Conservation (phyloP, 202 grass and related monocot genomes). For the Thinopyrum obtusiflorum region DNA sequence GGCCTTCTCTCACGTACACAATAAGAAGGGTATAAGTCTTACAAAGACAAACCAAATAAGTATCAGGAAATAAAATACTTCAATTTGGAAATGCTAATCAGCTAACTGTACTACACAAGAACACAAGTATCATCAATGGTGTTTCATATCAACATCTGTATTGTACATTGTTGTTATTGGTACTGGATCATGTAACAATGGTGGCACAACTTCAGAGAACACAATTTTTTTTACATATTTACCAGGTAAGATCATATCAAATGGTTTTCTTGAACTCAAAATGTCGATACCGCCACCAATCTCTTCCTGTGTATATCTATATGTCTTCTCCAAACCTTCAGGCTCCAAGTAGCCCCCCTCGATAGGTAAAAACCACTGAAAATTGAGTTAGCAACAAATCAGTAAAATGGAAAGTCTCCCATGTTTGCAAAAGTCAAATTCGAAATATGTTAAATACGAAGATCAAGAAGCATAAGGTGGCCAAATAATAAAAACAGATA, state of each 20-base stretch:
- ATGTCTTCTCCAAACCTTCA: conserved; percentile 75
- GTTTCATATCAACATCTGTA: not conserved
- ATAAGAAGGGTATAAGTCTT: not conserved
- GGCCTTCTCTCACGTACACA: not conserved
- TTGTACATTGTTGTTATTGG: not conserved
- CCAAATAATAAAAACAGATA: not conserved
- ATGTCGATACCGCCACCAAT: conserved; percentile 54
- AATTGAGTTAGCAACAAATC: conserved; percentile 29
- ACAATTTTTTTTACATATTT: conserved; percentile 6
- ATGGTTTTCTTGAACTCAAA: conserved; percentile 66
- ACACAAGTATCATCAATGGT: not conserved
- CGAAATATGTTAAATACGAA: not conserved
- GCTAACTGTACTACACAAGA: not conserved
- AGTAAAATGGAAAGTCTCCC: not conserved
- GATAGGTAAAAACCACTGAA: conserved; percentile 74
- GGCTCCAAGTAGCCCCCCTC: conserved; percentile 72
- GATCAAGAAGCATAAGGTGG: conserved; percentile 2
- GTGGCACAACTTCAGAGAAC: conserved; percentile 20
- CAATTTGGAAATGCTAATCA: not conserved
- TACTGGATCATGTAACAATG: not conserved
- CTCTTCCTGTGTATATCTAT: conserved; percentile 39
- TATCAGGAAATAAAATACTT: conserved; percentile 1
- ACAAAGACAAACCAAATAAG: not conserved
- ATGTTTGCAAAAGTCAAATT: not conserved
- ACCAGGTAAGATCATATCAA: conserved; percentile 98